Percentiles rank a stretch among this genome's conserved stretches.
Evolutionary conservation across 2,329 filamentous ascomycete species (phyloP).

Genomic region (Stachybotrys echinatus): DNA sequence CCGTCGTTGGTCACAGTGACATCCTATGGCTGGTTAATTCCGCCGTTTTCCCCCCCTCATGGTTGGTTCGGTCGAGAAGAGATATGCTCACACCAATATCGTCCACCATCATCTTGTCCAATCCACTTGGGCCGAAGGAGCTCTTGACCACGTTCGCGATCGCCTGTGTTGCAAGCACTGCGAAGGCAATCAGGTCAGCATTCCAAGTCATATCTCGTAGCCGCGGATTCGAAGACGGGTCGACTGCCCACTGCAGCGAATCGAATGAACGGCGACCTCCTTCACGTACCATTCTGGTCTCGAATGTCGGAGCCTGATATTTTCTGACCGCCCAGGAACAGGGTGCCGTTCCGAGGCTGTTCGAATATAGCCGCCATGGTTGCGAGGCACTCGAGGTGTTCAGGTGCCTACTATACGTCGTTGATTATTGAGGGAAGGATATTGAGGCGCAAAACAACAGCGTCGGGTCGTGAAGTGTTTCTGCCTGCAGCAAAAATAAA

Average conservation of each 20-base stretch:
- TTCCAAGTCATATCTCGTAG: too few species aligned
- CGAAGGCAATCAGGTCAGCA: slow-evolving; percentile 9
- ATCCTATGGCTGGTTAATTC: slow-evolving; percentile 50
- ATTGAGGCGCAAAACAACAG: background rate
- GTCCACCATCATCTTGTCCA: slow-evolving; percentile 99
- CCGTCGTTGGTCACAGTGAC: slow-evolving; percentile 99
- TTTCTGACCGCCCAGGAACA: slow-evolving; percentile 96
- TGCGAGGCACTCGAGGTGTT: slow-evolving; percentile 14
- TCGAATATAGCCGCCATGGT: slow-evolving; percentile 93
- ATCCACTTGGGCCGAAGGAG: slow-evolving; percentile 92
- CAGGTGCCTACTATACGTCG: slow-evolving; percentile 5
- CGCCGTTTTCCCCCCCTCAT: background rate
- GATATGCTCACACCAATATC: slow-evolving; percentile 75
- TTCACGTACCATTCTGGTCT: slow-evolving; percentile 78
- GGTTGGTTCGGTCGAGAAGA: slow-evolving; percentile 14
- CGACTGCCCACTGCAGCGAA: too few species aligned
- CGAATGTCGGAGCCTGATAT: slow-evolving; percentile 95
- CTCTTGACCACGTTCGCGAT: slow-evolving; percentile 99
- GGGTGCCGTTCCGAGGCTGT: slow-evolving; percentile 87
- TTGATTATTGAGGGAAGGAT: slow-evolving; percentile 1
- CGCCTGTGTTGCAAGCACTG: slow-evolving; percentile 89
- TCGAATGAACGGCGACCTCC: too few species aligned
- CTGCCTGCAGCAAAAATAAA: background rate
- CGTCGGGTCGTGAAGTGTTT: background rate
- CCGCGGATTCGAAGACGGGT: too few species aligned